Evolutionary conservation across 176 grass and related monocot species (phyloP).

Genomic region (Zizania latifolia): DNA sequence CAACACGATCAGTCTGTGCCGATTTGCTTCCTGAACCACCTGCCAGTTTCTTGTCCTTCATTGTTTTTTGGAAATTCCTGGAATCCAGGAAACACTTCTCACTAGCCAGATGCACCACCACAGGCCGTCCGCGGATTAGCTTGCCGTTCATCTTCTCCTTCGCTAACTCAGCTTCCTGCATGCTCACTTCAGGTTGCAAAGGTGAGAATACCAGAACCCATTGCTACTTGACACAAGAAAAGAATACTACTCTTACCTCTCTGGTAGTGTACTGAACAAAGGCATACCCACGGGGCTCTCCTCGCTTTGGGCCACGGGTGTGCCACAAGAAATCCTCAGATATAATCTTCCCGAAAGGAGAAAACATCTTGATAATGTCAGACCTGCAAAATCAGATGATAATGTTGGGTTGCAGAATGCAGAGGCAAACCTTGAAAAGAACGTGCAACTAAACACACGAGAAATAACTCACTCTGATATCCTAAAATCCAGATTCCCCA

Average conservation of each 20-base stretch:
- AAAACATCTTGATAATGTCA: conserved; percentile 87
- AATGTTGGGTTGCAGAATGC: not conserved
- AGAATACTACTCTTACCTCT: conserved; percentile 61
- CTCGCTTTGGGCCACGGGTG: conserved; percentile 71
- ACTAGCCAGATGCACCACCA: conserved; percentile 78
- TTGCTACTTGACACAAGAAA: conserved; percentile 3
- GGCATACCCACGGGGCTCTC: conserved; percentile 82
- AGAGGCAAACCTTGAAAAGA: not conserved
- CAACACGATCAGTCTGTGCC: conserved; percentile 38
- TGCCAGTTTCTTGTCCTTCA: conserved; percentile 33
- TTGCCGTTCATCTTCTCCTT: conserved; percentile 88
- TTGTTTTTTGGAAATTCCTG: not conserved
- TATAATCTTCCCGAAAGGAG: conserved; percentile 69
- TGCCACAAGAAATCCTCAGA: conserved; percentile 81
- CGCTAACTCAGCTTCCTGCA: conserved; percentile 82
- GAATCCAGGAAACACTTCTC: conserved; percentile 51
- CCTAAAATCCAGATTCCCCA: conserved; percentile 84
- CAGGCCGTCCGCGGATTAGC: conserved; percentile 57
- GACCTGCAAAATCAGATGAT: conserved; percentile 40
- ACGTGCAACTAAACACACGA: not conserved
- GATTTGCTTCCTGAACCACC: conserved; percentile 39
- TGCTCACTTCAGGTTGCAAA: conserved; percentile 84
- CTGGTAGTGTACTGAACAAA: conserved; percentile 89
- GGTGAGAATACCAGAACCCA: conserved; percentile 46
- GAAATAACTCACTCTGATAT: conserved; percentile 62